These are phyloP conservation scores for Ilyonectria sp. DNA, from an alignment of 2,329 filamentous ascomycete species.

Conservation along the genomic window DNA sequence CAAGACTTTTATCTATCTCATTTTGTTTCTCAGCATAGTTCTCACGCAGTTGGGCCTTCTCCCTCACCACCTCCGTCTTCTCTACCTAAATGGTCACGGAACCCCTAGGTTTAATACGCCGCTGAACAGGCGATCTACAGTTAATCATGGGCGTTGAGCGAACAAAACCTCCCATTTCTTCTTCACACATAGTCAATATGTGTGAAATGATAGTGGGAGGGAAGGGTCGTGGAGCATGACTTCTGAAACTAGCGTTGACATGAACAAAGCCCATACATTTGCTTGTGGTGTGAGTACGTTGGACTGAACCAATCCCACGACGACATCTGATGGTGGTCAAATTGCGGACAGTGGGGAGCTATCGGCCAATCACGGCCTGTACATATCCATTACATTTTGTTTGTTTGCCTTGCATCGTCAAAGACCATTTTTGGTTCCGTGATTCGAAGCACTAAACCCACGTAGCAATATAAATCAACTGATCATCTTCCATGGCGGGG, in stretches of 20 bases:
- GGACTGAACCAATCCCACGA: too few species aligned
- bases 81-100: slow-evolving; percentile 96
- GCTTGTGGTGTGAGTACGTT: too few species aligned
- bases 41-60: slow-evolving; percentile 2
- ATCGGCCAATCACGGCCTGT: not conserved
- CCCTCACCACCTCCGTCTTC: slow-evolving; percentile 61
- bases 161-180: too few species aligned
- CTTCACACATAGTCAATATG: too few species aligned
- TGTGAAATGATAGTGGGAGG: too few species aligned
- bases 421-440: not conserved
- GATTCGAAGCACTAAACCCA: not conserved
- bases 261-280: too few species aligned
- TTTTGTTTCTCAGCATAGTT: slow-evolving; percentile 5
- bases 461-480: not conserved
- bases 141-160: not conserved
- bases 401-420: not conserved
- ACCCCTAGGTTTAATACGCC: slow-evolving; percentile 95
- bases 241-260: too few species aligned
- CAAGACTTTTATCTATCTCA: slow-evolving; percentile 35
- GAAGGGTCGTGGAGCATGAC: too few species aligned
- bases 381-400: not conserved
- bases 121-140: not conserved
- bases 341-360: not conserved
- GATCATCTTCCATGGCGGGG: not conserved
- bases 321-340: not conserved